phyloP scores from a whole-genome alignment of 2,329 filamentous ascomycete species.

The Scytalidium sp. region DNA sequence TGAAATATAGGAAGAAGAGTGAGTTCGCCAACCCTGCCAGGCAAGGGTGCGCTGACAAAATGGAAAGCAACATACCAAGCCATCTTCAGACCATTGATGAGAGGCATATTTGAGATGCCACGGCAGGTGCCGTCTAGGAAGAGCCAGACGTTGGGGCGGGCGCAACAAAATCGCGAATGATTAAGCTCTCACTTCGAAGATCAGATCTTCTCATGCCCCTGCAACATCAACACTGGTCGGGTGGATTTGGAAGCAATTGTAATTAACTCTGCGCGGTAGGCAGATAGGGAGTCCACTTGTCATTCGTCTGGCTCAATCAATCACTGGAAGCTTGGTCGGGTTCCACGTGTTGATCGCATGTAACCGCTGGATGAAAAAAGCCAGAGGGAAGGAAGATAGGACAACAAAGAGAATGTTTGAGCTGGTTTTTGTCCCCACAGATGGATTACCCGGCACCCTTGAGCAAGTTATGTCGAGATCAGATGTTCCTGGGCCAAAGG shows the following conservation, averaged over 20 bases:
- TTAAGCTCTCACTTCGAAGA: not conserved
- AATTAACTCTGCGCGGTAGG: too few relatives aligned
- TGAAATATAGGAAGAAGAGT: constrained; percentile 1
- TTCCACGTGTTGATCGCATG: not conserved
- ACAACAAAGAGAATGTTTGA: constrained; percentile 17
- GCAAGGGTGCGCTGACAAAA: not conserved
- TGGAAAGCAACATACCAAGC: constrained; percentile 56
- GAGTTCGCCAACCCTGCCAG: too few relatives aligned
- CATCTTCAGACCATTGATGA: constrained; percentile 70
- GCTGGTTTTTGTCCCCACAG: constrained; percentile 10
- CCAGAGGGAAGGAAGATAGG: constrained; percentile 1
- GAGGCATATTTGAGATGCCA: constrained; percentile 50
- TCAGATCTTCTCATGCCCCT: too few relatives aligned
- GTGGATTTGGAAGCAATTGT: too few relatives aligned
- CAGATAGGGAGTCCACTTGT: too few relatives aligned
- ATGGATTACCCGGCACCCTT: constrained; percentile 10
- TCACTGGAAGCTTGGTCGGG: not conserved
- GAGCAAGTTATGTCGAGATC: not conserved
- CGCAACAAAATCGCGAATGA: not conserved
- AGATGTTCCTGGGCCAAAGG: not conserved
- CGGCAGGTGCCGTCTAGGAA: constrained; percentile 7
- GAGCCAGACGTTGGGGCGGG: constrained; percentile 4
- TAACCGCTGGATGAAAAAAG: not conserved
- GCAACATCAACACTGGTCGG: too few relatives aligned
- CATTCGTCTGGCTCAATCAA: too few relatives aligned